These are phyloP conservation scores for Psilocybe cyanescens DNA, from an alignment of 768 basidiomycete species.

Conservation along the genomic window DNA sequence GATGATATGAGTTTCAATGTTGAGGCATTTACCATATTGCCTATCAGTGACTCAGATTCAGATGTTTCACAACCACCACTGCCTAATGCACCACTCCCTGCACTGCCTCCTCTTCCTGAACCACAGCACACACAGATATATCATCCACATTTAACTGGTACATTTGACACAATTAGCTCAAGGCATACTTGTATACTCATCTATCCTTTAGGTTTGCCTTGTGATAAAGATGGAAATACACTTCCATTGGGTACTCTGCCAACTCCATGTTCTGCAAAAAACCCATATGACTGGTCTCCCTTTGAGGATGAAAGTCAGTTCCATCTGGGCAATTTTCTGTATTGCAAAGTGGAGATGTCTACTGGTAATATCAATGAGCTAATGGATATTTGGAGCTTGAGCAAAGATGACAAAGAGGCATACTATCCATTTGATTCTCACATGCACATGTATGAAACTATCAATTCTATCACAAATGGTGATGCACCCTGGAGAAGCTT, in stretches of 20 bases:
- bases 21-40: no score
- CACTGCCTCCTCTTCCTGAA: no score
- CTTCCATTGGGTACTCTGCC: neutral
- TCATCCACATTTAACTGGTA: no score
- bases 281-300: neutral
- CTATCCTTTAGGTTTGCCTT: neutral
- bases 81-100: no score
- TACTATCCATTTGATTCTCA: conserved; percentile 18
- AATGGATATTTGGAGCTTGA: neutral
- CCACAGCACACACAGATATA: no score
- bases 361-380: neutral
- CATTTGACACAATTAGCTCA: no score
- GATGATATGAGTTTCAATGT: no score
- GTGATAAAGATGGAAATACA: neutral
- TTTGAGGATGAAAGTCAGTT: neutral
- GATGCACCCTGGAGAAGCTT: conserved; percentile 9
- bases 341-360: neutral
- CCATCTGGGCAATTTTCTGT: neutral
- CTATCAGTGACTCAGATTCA: no score
- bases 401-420: neutral
- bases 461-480: conserved; percentile 27
- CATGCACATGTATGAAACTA: conserved; percentile 26
- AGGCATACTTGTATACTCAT: no score
- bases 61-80: no score
- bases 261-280: neutral